Base-by-base conservation (phyloP, 2,329 filamentous ascomycete species). In the Cladophialophora chaetospira region DNA sequence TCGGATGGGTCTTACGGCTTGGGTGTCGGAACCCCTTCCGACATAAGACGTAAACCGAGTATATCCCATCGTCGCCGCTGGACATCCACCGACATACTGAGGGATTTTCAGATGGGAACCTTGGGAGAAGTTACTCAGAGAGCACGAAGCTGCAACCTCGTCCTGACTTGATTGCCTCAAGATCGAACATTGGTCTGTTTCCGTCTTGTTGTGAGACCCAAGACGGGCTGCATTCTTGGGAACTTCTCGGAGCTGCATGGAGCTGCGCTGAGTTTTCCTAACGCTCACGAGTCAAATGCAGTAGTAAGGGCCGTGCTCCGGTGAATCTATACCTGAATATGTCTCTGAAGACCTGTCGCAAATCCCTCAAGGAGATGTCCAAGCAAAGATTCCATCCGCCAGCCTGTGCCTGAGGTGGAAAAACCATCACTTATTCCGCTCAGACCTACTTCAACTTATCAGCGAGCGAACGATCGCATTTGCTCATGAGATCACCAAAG, bases 41-140 rank as follows among this genome's bases (percentile, higher is more conserved):
- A 29, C 48, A 17, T n/a, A 23, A n/a, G n/a, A n/a, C n/a, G n/a
- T n/a, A n/a, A n/a, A n/a, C n/a, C n/a, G 47, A n/a, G 23, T 28
- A 42, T 42, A 28, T 50, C 33, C n/a, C 47, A 3, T 13, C 26
- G 23, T 26, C 25, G 6, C 25, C 48, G 25, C 35, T 38, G 33
- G 35, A 5, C 15, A 11, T 19, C 25, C 25, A 42, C 5, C 26
- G 8, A 23, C 21, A 9, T 25, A 10, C 13, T 51, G 48, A 51
- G 48, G 35, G n/a, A 51, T 51, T 51, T 51, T 26, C 48, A 51
- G 8, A 9, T 11, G n/a, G n/a, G n/a, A n/a, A n/a, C n/a, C n/a
- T n/a, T n/a, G 17, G 48, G 19, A 29, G 23, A 28, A 17, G 25
- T 23, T 23, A 25, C 9, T 17, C 15, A 15, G 10, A 35, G 42